Evolutionary conservation across 768 basidiomycete genomes (phyloP).

Genomic region (Rhodotorula babjevae): DNA sequence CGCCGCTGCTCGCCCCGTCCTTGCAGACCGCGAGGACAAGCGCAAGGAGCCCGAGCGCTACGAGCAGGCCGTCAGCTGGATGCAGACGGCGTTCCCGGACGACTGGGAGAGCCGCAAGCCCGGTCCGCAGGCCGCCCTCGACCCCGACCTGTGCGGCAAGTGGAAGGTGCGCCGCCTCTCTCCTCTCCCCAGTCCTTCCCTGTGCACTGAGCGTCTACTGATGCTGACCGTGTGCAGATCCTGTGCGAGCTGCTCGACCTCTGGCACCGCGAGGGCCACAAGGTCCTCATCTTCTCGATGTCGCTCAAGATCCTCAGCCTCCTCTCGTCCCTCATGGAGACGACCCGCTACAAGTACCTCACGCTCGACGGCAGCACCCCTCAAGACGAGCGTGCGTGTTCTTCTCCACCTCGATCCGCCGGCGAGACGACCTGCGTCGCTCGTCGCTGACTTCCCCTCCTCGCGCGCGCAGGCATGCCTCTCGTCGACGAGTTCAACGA

Average conservation of each 20-base stretch:
- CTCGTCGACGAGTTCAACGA: slow-evolving; percentile 85
- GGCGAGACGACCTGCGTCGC: too few relatives aligned
- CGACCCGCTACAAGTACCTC: slow-evolving; percentile 19
- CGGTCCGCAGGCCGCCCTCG: slow-evolving; percentile 63
- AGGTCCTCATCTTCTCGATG: slow-evolving; percentile 90
- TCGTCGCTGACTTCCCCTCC: too few relatives aligned
- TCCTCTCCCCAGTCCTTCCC: too few relatives aligned
- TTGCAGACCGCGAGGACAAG: slow-evolving; percentile 54
- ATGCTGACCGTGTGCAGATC: slow-evolving; percentile 60
- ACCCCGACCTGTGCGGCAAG: slow-evolving; percentile 71
- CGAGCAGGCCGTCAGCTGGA: slow-evolving; percentile 59
- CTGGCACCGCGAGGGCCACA: slow-evolving; percentile 63
- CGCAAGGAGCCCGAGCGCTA: slow-evolving; percentile 65
- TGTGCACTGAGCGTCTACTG: too few relatives aligned
- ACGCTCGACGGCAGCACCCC: slow-evolving; percentile 70
- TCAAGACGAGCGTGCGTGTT: slow-evolving; percentile 58
- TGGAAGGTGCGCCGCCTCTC: slow-evolving; percentile 57
- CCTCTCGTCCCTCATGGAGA: slow-evolving; percentile 32
- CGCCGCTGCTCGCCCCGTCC: not conserved
- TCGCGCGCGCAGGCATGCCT: slow-evolving; percentile 62
- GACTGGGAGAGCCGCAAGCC: slow-evolving; percentile 46
- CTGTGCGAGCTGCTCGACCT: slow-evolving; percentile 65
- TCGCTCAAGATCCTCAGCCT: slow-evolving; percentile 34
- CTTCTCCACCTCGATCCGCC: slow-evolving; percentile 46
- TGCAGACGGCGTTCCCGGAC: slow-evolving; percentile 62